A percentile compares a stretch with the other conserved stretches of the same genome.
phyloP scores from a whole-genome alignment of 768 basidiomycete species.

The Steccherinum ochraceum region DNA sequence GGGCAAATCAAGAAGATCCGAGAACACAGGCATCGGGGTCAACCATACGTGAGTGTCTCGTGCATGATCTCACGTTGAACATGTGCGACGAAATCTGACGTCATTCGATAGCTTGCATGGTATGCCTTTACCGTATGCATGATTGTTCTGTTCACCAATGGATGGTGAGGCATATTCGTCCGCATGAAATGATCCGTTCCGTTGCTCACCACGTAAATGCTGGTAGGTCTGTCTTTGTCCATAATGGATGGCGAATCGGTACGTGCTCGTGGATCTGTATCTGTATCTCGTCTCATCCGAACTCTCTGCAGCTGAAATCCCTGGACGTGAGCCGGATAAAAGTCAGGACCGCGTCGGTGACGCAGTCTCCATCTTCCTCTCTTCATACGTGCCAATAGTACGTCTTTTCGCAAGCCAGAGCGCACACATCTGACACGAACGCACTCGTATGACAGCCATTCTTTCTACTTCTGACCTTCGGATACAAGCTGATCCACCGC shows the following conservation, averaged over 20 bases:
- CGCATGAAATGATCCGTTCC: not conserved
- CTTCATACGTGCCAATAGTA: constrained; percentile 22
- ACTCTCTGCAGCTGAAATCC: constrained; percentile 10
- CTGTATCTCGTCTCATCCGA: too few species aligned
- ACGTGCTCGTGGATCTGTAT: not conserved
- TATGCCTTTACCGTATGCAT: constrained; percentile 20
- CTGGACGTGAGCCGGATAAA: not conserved
- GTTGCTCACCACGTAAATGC: not conserved
- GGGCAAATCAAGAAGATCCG: constrained; percentile 16
- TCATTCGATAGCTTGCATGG: constrained; percentile 17
- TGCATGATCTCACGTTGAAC: too few species aligned
- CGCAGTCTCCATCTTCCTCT: constrained; percentile 17
- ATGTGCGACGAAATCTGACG: too few species aligned
- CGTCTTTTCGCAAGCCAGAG: not conserved
- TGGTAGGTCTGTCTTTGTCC: constrained; percentile 21
- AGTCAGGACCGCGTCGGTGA: not conserved
- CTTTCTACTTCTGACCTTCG: constrained; percentile 20
- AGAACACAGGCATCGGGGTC: constrained; percentile 16
- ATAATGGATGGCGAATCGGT: constrained; percentile 20
- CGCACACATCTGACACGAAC: not conserved
- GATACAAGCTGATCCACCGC: constrained; percentile 24
- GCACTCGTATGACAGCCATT: constrained; percentile 17
- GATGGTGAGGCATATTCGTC: constrained; percentile 12
- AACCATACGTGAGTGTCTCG: constrained; percentile 20
- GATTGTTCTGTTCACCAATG: constrained; percentile 20